Evolutionary conservation across 1,284 basidiomycete genomes (phyloP), one percentile per base, ranked within the genome.

Genomic region (Calocybe gambosa): DNA sequence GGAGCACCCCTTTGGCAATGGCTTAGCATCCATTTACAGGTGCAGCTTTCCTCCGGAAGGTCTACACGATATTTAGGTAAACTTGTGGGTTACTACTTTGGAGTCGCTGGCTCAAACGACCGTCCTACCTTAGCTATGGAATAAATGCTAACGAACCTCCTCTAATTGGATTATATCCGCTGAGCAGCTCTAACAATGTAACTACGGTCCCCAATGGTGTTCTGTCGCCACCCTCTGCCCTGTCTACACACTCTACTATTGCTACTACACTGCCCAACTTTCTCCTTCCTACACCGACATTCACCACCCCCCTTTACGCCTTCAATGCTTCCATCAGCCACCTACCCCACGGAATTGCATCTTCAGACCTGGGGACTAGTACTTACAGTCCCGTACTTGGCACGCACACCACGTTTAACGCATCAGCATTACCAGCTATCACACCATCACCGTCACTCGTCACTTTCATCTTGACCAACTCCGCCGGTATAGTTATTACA

Each of bases 61-160:
- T 91, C 0, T 93, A 93, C 62, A 82, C 84, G 3, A 72, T 93
- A 39, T 93, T 80, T 70, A 88, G 83, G 87, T 87, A 47, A 55
- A 26, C 37, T 42, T 51, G 44, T 36, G 29, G 1, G 50, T 6
- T 31, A 1, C 43, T 9, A 47, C 35, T 18, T 25, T 15, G 20
- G 19, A 42, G 12, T 33, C 33, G 20, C 19, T n/a, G 9, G 25
- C 19, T 52, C 47, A 15, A 42, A 25, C 23, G 7, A n/a, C 13
- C 8, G 9, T 16, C 4, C n/a, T 29, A 7, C 43, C 44, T 1
- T 47, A 89, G 85, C 60, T 85, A 78, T 49, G 86, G 87, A 12
- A 87, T 89, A 51, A 74, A 85, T 56, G 62, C 64, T 29, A 79
- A 80, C 52, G 86, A 89, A 59, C 69, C 82, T 4, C 86, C 86